Evolutionary conservation across 306 rosid species (phyloP), one percentile per base, ranked within the genome.

Genomic region (Styphnolobium japonicum): DNA sequence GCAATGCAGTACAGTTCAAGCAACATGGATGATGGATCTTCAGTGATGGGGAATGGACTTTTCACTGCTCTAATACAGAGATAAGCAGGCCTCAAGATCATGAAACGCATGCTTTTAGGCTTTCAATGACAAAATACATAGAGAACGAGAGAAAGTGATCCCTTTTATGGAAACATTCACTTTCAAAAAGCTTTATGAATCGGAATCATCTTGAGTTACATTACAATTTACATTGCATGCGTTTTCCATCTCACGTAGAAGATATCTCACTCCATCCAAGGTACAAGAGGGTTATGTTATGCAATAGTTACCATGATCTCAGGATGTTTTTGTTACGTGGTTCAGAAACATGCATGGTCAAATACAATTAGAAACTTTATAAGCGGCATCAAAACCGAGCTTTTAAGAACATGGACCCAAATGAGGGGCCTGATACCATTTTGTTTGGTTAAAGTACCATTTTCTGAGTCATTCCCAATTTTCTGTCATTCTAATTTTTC

Each of bases 1-100:
- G 52, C 70, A 27, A n/a, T 63, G 6, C 27, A 36, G 73, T 65
- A 58, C 3, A 65, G 4, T 49, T 57, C 72, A 72, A 81, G 77
- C 43, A 71, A 77, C 71, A n/a, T n/a, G n/a, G n/a, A n/a, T n/a
- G n/a, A 31, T 43, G 63, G 77, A 37, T 7, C 3, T 60, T 67
- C 21, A 51, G 62, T 52, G 8, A 29, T 33, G n/a, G 49, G 71
- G 22, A 67, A n/a, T 4, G 66, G 48, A 15, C 33, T 19, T 46
- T 43, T 27, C 27, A 67, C 4, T 21, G 23, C 27, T 81, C 23
- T 19, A 71, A 45, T 12, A 40, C 42, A 11, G 11, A 9, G 23
- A 49, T 21, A 53, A 18, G 37, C 37, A 33, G 15, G 11, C 25
- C 36, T 25, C 68, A 22, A 16, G 48, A 33, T 52, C 46, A 8